Evolutionary conservation across 2,329 filamentous ascomycete species (phyloP), one percentile per base, ranked within the genome.

Genomic region (Pezicula radicicola): DNA sequence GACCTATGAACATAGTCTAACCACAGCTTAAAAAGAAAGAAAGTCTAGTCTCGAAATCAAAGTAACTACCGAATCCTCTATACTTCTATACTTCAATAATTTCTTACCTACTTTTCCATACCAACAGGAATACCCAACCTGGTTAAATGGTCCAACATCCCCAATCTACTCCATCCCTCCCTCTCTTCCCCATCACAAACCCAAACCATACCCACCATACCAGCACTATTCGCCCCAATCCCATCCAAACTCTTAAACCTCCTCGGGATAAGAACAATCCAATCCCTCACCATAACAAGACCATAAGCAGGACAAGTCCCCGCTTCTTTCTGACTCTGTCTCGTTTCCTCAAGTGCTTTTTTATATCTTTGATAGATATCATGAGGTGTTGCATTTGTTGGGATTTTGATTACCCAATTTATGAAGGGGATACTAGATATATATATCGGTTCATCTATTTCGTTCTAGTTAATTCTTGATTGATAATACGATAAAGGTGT

Each of bases 121-220:
- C 25, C 25, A 25, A 13, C 30, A 33, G 30, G 30, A 33, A 33
- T 13, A 10, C 30, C 30, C 9, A 33, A 13, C 30, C 12, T 33
- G 2, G 30, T 12, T 5, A 33, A 33, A 33, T 10, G 30, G 2
- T 58, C 44, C 15, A 58, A 60, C 42, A 61, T 54, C 10, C 64
- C 63, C 12, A 62, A 51, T 47, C 55, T 52, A 7, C 50, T 50
- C 65, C 65, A 66, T 46, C 58, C 54, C 12, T 62, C 51, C 18
- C 62, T 51, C 46, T 66, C 65, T n/a, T 44, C 50, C 27, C 52
- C 43, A 48, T 57, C 55, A 8, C 49, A 46, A 12, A 67, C 56
- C 65, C 65, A 67, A 7, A 69, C 58, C 52, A 71, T 52, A 1
- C 69, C 70, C 13, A 69, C 51, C 69, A 71, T 71, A 12, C 61